phyloP scores from a whole-genome alignment of 2,329 filamentous ascomycete species.

The Nigrospora sphaerica region DNA sequence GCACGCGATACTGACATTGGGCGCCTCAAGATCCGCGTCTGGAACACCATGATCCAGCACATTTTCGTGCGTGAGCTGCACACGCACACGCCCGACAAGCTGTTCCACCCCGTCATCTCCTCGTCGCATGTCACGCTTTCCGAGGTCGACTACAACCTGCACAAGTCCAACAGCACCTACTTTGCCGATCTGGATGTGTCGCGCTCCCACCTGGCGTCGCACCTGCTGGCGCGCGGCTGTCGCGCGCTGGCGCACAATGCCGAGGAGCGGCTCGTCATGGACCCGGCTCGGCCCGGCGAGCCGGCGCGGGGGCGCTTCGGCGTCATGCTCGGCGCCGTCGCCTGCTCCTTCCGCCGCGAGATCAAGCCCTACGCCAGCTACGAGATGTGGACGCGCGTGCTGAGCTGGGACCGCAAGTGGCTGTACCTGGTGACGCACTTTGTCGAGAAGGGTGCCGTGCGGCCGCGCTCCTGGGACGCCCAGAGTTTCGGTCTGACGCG shows the following conservation, averaged over 20 bases:
- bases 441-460: conserved; percentile 53
- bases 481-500: conserved; percentile 29
- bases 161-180: conserved; percentile 81
- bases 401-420: conserved; percentile 79
- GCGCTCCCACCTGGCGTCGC: conserved; percentile 72
- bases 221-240: conserved; percentile 55
- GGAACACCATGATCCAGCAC: conserved; percentile 50
- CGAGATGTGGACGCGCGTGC: conserved; percentile 66
- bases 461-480: conserved; percentile 47
- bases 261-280: conserved; percentile 40
- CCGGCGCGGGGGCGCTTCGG: conserved; percentile 46
- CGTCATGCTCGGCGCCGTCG: conserved; percentile 66
- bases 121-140: conserved; percentile 60
- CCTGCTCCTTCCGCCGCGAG: conserved; percentile 67
- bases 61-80: conserved; percentile 40
- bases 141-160: conserved; percentile 81
- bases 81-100: conserved; percentile 49
- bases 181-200: conserved; percentile 80
- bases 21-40: conserved; percentile 43
- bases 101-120: conserved; percentile 68
- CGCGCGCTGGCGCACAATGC: conserved; percentile 42
- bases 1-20: background rate
- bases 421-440: conserved; percentile 71
- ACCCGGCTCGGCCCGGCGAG: conserved; percentile 34
- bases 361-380: conserved; percentile 62